phyloP scores from a whole-genome alignment of 805 yeast genomes.

The Saturnispora serradocipensis region DNA sequence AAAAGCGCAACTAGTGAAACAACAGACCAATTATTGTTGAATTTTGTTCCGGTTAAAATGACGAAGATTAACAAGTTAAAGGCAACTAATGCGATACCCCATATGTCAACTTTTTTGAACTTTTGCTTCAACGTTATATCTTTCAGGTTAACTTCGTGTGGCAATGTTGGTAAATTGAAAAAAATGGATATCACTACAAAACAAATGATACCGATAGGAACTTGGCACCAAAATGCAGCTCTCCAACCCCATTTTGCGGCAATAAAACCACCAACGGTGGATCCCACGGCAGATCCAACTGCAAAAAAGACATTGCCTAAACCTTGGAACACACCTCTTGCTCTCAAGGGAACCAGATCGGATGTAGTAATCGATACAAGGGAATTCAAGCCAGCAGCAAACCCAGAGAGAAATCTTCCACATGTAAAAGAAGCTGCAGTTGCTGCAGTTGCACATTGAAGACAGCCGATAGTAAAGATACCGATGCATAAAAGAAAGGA shows the following conservation, averaged over 20 bases:
- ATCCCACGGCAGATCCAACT: conserved; percentile 70
- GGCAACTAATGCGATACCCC: conserved; percentile 28
- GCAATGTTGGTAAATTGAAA: conserved; percentile 39
- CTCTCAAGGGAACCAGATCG: conserved; percentile 72
- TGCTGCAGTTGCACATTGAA: conserved; percentile 44
- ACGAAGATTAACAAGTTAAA: conserved; percentile 26
- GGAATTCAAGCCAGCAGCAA: conserved; percentile 85
- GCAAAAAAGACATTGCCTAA: conserved; percentile 73
- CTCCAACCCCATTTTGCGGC: conserved; percentile 59
- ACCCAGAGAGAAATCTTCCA: conserved; percentile 68
- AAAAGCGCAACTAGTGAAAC: conserved; percentile 2
- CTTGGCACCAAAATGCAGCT: conserved; percentile 46
- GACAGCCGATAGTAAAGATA: conserved; percentile 49
- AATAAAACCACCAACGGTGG: conserved; percentile 51
- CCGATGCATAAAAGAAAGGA: conserved; percentile 42
- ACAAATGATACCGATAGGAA: conserved; percentile 37
- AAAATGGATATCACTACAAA: conserved; percentile 32
- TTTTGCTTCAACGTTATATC: conserved; percentile 34
- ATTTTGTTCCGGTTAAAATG: conserved; percentile 25
- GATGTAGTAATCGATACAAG: conserved; percentile 69
- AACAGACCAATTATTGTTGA: background rate
- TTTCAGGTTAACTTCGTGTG: conserved; percentile 24
- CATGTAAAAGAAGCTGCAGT: conserved; percentile 39
- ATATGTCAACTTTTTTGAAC: conserved; percentile 46
- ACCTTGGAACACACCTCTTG: conserved; percentile 82